Evolutionary conservation across 2,329 filamentous ascomycete species (phyloP), one percentile per base, ranked within the genome.

Genomic region (Tympanopsis confertula): DNA sequence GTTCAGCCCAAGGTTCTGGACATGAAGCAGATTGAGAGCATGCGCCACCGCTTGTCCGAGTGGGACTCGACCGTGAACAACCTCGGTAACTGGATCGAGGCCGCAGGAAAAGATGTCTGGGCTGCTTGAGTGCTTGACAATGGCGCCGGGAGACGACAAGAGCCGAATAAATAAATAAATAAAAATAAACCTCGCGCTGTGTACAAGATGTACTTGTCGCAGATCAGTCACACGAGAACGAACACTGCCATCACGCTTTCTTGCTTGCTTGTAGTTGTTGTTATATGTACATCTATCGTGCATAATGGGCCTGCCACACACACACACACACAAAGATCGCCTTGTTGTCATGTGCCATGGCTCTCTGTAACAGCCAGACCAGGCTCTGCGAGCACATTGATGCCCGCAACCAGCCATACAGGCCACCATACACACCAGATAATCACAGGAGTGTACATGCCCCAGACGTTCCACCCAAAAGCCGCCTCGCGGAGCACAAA

Each of bases 1-100:
- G 91, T 98, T 41, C 91, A 98, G 66, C 91, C 91, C 17, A 96
- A 96, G 73, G 88, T 98, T 20, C 65, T 98, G 47, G 91, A 96
- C 59, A 86, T 88, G 78, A 79, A 78, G 60, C 91, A 96, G 68
- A 94, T 98, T 50, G 85, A 83, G 52, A 86, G 80, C 52, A 95
- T 98, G 89, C 77, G 86, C 51, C 71, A 77, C 54, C 71, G 91
- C 50, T 63, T 98, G 54, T 80, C 82, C 56, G 89, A 98, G 52
- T 98, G 91, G 91, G 88, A 95, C 57, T 80, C 82, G 37, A 94
- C 87, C 55, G 89, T 98, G 46, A 95, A 96, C 58, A 82, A 91
- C 60, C 70, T 98, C 40, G 89, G 89, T 45, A 91, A 94, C 65
- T 96, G 88, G 87, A 94, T 96, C 54, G 89, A 96, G 68, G 75